Evolutionary conservation across 1,284 basidiomycete genomes (phyloP), one percentile per base, ranked within the genome.

Genomic region (Marasmius fiardii): DNA sequence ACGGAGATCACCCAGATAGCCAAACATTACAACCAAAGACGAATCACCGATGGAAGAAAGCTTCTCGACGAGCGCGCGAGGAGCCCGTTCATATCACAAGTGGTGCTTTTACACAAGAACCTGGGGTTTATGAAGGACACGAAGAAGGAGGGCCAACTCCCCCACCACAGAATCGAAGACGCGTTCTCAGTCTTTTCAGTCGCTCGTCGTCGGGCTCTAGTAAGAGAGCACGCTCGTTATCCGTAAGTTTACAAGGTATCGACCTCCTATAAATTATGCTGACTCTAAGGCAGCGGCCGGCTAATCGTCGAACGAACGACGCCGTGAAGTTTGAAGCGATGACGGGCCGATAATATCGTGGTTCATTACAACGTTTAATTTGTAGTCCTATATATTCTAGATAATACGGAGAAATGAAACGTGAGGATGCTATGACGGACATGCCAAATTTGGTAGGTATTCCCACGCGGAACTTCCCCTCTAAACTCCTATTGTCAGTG

Each of bases 101-200:
- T 28, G 18, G 37, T 14, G 51, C 8, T 24, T 55, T 72, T 14
- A 72, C 69, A 1, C 61, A 65, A 37, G 73, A 74, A 57, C 71
- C 74, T 12, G 72, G 74, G 54, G 43, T 63, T 4, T 59, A 74
- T 35, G 60, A 57, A 35, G 43, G 39, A 20, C 59, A 61, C 11
- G 26, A 47, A 6, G 48, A 41, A 14, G 39, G 20, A 18, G 39
- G n/a, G 7, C n/a, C 16, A n/a, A 6, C 39, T n/a, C 11, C 20
- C 39, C 16, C n/a, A 2, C 16, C 16, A 7, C 39, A 41, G 39
- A 41, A 41, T 41, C 16, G 39, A 16, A 41, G n/a, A 51, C 50
- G 50, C n/a, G 4, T 51, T n/a, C 31, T 31, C 18, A 51, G 50
- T 20, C 31, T 51, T 14, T 51, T 51, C 23, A 35, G 10, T 21